Conservation (phyloP, 2,329 filamentous ascomycete species). For the Acrocalymma vagum region DNA sequence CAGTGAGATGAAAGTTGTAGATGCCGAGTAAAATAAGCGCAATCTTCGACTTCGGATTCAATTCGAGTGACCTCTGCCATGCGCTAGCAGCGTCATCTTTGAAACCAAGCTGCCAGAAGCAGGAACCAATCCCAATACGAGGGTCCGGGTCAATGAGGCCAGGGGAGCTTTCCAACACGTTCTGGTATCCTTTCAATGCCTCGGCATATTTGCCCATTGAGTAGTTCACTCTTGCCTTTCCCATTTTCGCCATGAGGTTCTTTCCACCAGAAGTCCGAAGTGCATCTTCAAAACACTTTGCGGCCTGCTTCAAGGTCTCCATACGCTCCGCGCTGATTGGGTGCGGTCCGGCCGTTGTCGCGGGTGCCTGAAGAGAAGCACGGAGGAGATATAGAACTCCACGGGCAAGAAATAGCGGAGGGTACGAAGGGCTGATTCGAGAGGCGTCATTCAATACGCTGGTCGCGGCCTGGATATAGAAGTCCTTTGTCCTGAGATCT, state of each 20-base stretch:
- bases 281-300: slow-evolving; percentile 95
- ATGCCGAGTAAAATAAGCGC: slow-evolving; percentile 90
- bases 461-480: slow-evolving; percentile 90
- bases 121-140: slow-evolving; percentile 93
- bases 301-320: slow-evolving; percentile 82
- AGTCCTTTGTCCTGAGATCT: slow-evolving; percentile 89
- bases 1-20: slow-evolving; percentile 88
- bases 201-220: slow-evolving; percentile 87
- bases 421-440: slow-evolving; percentile 89
- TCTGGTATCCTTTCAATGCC: slow-evolving; percentile 85
- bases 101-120: slow-evolving; percentile 95
- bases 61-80: slow-evolving; percentile 87
- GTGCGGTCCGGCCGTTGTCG: slow-evolving; percentile 70
- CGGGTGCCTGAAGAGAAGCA: slow-evolving; percentile 81
- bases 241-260: slow-evolving; percentile 92
- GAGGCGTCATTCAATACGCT: slow-evolving; percentile 94
- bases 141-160: slow-evolving; percentile 92
- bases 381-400: slow-evolving; percentile 89
- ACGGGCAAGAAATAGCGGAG: slow-evolving; percentile 88
- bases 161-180: slow-evolving; percentile 84
- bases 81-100: slow-evolving; percentile 91
- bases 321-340: slow-evolving; percentile 74
- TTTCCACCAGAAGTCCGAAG: slow-evolving; percentile 82
- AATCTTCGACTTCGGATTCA: slow-evolving; percentile 84
- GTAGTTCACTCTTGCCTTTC: slow-evolving; percentile 86